Base-by-base conservation (phyloP, 345 rosid genomes). In the Pelargonium nanum region DNA sequence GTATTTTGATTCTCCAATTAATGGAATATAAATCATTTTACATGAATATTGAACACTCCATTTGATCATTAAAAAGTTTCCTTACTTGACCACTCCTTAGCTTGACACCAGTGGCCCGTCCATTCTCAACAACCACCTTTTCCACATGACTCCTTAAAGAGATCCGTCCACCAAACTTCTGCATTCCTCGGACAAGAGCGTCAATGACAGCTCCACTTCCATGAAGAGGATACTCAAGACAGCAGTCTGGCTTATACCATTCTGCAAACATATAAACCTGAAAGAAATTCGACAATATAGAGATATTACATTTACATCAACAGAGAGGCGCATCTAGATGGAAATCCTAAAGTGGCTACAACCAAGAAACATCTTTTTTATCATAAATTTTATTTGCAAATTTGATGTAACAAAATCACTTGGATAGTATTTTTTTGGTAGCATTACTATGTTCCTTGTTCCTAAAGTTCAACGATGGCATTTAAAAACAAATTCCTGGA, bases 261-360 rank as follows among this genome's bases (percentile, higher is more conserved):
- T 88, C 98, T 1, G 96, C 89, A 75, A 91, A 88, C 98, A 91
- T 91, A 83, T 91, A 91, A 52, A 91, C 67, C 96, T 91, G 85
- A 66, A 83, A 76, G 23, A 54, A 22, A 54, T 10, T 24, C 24
- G 52, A 32, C 24, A 48, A 21, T 19, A 24, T 40, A 28, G 26
- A 16, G 24, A 22, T 28, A 28, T 40, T 40, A 40, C 48, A 40
- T 40, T 28, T 40, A 40, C 48, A 40, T 40, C 48, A 40, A 40
- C 15, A 40, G 2, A 40, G 48, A 17, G 48, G 15, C 9, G 48
- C 48, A 17, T 12, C 48, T 40, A 9, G 15, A 40, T 40, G 48
- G 15, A 40, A 40, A 40, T 30, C 10, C 10, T 30, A 15, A 12
- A 40, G 0, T 40, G 48, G 48, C 48, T 17, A 40, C 15, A 40